Evolutionary conservation across 495 filamentous ascomycete species (phyloP), one percentile per base, ranked within the genome.

Genomic region (Massariosphaeria phaeospora): DNA sequence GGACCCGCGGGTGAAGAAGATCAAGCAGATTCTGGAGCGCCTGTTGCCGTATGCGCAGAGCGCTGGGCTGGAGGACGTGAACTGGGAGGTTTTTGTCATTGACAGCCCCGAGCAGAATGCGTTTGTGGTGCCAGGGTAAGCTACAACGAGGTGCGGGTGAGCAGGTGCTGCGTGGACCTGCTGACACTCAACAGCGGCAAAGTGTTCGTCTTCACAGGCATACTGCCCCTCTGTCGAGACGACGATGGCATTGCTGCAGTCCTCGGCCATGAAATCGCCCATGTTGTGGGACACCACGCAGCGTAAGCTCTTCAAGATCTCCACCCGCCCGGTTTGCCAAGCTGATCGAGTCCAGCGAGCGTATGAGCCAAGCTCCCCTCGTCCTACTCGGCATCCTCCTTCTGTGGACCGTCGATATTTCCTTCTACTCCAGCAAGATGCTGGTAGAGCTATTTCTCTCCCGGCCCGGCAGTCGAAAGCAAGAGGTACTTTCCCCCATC

Each of bases 241-340:
- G 86, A 95, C 29, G 79, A 87, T 59, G 87, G 85, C 0, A 70
- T 96, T 15, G 91, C 91, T 12, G 80, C 89, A 2, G 86, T 96
- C 1, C 71, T 96, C 7, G 88, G 88, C 5, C 91, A 97, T 67
- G 91, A 96, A 72, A 95, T 97, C 53, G 88, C 89, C n/a, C 91
- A 97, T 65, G 87, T 88, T 31, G 72, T 95, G 1, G 90, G 90
- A 1, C 82, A 82, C 31, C 91, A 97, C 61, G 71, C 79, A 0
- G 86, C 77, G 1, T 58, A 17, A 39, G 47, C 46, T 5, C 21
- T 3, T 18, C 9, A 11, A 25, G n/a, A n/a, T n/a, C 18, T 36
- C 20, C 35, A 30, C 8, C 2, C 23, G 18, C 9, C 15, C 8
- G 20, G 8, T 24, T 30, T 27, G 13, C n/a, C 20, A 23, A 26